Conservation (phyloP, 129 eudicot genomes). For the Heracleum sosnowskyi region DNA sequence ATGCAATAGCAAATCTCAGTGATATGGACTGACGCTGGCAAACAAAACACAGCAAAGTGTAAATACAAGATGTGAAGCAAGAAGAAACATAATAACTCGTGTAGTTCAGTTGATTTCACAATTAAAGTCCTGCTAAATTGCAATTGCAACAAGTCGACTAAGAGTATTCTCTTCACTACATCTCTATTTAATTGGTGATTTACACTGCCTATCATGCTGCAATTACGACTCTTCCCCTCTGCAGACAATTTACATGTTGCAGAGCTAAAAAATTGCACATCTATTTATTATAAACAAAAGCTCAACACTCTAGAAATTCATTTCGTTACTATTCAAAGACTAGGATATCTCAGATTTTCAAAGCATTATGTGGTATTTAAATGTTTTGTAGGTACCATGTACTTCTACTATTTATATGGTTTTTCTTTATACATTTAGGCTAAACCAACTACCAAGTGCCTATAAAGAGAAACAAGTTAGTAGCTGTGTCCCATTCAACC, state of each 20-base stretch:
- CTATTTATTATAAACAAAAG: not conserved
- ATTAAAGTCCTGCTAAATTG: not conserved
- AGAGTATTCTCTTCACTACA: not conserved
- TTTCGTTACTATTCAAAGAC: not conserved
- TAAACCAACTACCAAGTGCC: not conserved
- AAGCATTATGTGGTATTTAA: not conserved
- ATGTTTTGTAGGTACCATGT: not conserved
- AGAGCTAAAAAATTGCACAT: not conserved
- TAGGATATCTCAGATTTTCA: not conserved
- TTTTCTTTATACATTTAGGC: not conserved
- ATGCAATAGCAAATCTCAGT: constrained; percentile 18
- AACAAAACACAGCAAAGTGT: constrained; percentile 6
- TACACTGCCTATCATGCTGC: not conserved
- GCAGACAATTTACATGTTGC: not conserved
- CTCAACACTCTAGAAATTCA: not conserved
- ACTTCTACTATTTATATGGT: not conserved
- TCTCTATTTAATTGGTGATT: not conserved
- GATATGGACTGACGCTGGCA: constrained; percentile 20
- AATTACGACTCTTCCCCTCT: not conserved
- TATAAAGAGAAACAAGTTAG: not conserved
- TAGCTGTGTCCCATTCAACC: not conserved
- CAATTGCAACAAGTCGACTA: not conserved
- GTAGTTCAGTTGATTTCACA: not conserved
- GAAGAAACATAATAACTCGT: not conserved
- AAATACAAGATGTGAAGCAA: constrained; percentile 4